phyloP scores from a whole-genome alignment of 768 basidiomycete genomes.

The Hericium alpestre region DNA sequence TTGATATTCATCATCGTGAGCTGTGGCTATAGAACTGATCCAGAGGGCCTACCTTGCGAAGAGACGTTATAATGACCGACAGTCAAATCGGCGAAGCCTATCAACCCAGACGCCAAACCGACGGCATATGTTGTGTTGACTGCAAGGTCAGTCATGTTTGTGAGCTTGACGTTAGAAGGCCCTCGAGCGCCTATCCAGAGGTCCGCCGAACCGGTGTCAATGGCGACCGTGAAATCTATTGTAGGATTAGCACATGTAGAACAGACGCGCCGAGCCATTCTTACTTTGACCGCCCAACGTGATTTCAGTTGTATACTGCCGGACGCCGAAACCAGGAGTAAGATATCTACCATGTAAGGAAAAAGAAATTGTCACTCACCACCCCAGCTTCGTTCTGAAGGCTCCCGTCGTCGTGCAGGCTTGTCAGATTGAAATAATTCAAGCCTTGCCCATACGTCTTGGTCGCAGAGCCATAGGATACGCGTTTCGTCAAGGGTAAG shows the following conservation, averaged over 20 bases:
- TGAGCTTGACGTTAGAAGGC: background rate
- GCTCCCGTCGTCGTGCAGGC: too few species aligned
- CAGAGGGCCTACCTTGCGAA: background rate
- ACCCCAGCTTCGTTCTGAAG: too few species aligned
- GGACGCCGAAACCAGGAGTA: background rate
- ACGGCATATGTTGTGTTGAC: background rate
- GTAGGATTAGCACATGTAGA: background rate
- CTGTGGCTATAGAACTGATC: background rate
- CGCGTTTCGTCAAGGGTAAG: too few species aligned
- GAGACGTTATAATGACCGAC: background rate
- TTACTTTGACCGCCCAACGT: background rate
- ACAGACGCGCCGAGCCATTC: background rate
- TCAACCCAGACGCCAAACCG: background rate
- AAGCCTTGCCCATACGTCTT: too few species aligned
- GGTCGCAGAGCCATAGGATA: too few species aligned
- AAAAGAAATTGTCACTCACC: too few species aligned
- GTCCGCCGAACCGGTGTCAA: background rate
- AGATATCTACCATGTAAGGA: too few species aligned
- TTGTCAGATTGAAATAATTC: too few species aligned
- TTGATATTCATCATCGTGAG: background rate
- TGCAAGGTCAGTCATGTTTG: background rate
- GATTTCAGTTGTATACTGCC: background rate
- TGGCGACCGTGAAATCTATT: background rate
- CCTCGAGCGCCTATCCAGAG: background rate
- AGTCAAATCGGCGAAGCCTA: background rate